A percentile compares a stretch with the other conserved stretches of the same genome.
phyloP scores from a whole-genome alignment of 352 stramenopile species.

The Pseudoperonospora humuli region DNA sequence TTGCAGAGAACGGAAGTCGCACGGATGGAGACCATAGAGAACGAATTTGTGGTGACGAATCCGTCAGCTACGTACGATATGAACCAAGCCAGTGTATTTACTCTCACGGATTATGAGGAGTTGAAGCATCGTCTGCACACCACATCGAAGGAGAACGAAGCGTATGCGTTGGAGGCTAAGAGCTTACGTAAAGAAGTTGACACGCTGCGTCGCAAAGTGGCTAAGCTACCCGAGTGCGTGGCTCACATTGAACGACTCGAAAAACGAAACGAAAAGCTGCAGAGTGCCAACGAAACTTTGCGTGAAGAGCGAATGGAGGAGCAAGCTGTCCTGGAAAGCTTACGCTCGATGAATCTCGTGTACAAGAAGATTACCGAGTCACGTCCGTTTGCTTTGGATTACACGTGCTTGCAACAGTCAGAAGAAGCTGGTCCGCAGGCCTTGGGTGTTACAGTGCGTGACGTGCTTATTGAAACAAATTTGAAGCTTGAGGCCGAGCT shows the following conservation, averaged over 20 bases:
- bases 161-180: slow-evolving; percentile 35
- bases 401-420: slow-evolving; percentile 12
- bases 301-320: slow-evolving; percentile 59
- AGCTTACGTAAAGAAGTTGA: slow-evolving; percentile 55
- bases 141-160: slow-evolving; percentile 38
- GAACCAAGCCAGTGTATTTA: slow-evolving; percentile 49
- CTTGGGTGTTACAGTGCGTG: slow-evolving; percentile 33
- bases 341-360: slow-evolving; percentile 54
- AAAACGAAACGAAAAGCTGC: slow-evolving; percentile 46
- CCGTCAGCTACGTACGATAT: slow-evolving; percentile 49
- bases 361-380: slow-evolving; percentile 72
- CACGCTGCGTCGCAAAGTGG: slow-evolving; percentile 31
- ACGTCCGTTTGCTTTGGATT: slow-evolving; percentile 32
- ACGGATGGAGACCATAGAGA: slow-evolving; percentile 6
- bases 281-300: slow-evolving; percentile 44
- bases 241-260: slow-evolving; percentile 47
- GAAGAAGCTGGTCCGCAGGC: slow-evolving; percentile 16
- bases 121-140: slow-evolving; percentile 36
- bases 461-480: slow-evolving; percentile 48
- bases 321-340: slow-evolving; percentile 53
- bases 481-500: slow-evolving; percentile 43
- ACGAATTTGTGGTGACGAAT: slow-evolving; percentile 26
- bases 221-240: slow-evolving; percentile 30
- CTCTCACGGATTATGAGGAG: slow-evolving; percentile 45
- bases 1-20: slow-evolving; percentile 5